Percentiles rank a stretch among this genome's conserved stretches.
phyloP scores from a whole-genome alignment of 371 early-diverging fungal species.

The Rhizopus delemar region DNA sequence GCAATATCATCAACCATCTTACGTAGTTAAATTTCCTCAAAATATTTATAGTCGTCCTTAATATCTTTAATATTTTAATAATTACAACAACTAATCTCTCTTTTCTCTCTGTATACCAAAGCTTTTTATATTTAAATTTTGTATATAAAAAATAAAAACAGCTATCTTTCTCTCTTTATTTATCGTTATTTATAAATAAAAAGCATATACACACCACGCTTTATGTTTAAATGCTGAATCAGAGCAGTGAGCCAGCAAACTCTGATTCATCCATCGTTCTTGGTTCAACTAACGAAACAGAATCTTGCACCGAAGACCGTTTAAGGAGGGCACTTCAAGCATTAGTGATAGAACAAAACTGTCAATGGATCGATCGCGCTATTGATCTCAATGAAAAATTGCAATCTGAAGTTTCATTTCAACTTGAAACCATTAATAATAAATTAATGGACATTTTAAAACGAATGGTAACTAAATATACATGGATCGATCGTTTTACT shows the following conservation, averaged over 20 bases:
- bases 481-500: no score
- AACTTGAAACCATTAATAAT: conserved; percentile 23
- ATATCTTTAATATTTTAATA: not conserved
- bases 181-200: no score
- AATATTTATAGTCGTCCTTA: not conserved
- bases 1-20: conserved; percentile 10
- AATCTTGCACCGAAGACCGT: no score
- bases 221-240: no score
- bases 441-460: no score
- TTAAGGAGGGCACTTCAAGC: not conserved
- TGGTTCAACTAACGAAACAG: no score
- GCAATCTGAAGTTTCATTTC: conserved; percentile 15
- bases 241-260: no score
- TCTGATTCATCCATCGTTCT: no score
- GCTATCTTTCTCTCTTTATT: no score
- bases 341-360: conserved; percentile 5
- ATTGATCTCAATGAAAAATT: conserved; percentile 25
- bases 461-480: not conserved
- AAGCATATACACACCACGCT: no score
- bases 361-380: not conserved
- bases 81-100: not conserved
- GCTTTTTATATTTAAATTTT: no score
- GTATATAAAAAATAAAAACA: no score
- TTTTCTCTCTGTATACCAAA: not conserved
- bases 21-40: conserved; percentile 7